Evolutionary conservation across 148 eudicot genomes (phyloP), one percentile per base, ranked within the genome.

Genomic region (Linanthus parryae): DNA sequence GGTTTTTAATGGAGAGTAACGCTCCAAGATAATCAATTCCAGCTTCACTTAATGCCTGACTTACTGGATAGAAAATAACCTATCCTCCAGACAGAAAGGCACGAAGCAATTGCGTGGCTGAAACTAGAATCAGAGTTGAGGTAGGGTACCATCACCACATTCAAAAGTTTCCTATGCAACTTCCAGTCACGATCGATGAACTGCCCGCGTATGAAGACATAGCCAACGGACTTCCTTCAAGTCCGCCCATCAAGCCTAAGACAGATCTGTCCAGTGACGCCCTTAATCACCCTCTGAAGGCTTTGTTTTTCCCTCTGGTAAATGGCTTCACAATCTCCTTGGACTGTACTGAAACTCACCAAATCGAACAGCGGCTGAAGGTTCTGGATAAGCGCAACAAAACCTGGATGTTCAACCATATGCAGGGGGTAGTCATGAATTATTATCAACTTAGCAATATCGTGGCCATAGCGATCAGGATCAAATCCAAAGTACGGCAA

Each of bases 341-440:
- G 83, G 48, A 77, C 83, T 5, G 75, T 67, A 22, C 65, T 64
- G 52, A 80, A 76, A 71, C 74, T 79, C 50, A 72, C 85, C 80
- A 79, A 67, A 52, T 83, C 75, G 25, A 76, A 83, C 37, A 74
- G 68, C 1, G 90, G 85, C 56, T 79, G 90, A 48, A 83, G 80
- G 58, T 62, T 68, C 30, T 71, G 79, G 54, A 73, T 68, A 44
- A 83, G 79, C 25, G 77, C 76, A 19, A 76, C 44, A 28, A 83
- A 79, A 16, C 90, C 85, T 20, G 85, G 61, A 52, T 83, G 83
- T 60, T 83, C 85, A 40, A 83, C 90, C 75, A 83, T 79, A 64
- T 76, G 80, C 34, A 83, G 85, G 21, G 85, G 91, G 41, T 83
- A 83, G 14, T 76, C 85, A 57, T 83, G 91, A 73, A 79, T 69